Conservation (phyloP, 495 filamentous ascomycete species). For the Penicillium psychrofluorescens region DNA sequence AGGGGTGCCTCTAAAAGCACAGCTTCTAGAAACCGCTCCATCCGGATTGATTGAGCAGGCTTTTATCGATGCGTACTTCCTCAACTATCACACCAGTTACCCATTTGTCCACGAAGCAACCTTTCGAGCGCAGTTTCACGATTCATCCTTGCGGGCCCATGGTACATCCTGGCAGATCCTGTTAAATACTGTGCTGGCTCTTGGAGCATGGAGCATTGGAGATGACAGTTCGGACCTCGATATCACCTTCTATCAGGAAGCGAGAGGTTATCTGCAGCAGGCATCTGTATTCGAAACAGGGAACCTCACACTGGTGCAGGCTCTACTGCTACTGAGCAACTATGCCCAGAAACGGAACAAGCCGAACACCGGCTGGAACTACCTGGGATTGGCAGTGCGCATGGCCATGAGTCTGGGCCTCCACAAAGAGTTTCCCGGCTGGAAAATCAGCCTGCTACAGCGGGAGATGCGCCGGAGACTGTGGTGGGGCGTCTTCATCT, state of each 20-base stretch:
- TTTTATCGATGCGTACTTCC: conserved; percentile 46
- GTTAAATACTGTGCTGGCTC: conserved; percentile 42
- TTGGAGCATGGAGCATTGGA: conserved; percentile 46
- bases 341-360: conserved; percentile 50
- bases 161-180: conserved; percentile 46
- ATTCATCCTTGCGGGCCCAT: conserved; percentile 41
- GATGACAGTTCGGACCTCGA: conserved; percentile 43
- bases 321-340: conserved; percentile 44
- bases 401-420: conserved; percentile 49
- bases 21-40: conserved; percentile 34
- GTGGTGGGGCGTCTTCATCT: conserved; percentile 45
- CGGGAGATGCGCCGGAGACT: conserved; percentile 37
- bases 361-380: conserved; percentile 51
- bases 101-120: conserved; percentile 49
- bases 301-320: conserved; percentile 45
- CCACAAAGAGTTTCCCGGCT: conserved; percentile 48
- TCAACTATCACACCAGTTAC: conserved; percentile 46
- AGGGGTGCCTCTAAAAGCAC: conserved; percentile 30
- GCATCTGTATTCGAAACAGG: conserved; percentile 44
- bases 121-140: conserved; percentile 47
- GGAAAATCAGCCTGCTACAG: conserved; percentile 46
- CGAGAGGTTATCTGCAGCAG: conserved; percentile 35
- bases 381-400: conserved; percentile 41
- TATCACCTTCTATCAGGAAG: conserved; percentile 41
- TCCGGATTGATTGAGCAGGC: conserved; percentile 38